Base-by-base conservation (phyloP, 306 rosid species). In the Mimosa pudica region DNA sequence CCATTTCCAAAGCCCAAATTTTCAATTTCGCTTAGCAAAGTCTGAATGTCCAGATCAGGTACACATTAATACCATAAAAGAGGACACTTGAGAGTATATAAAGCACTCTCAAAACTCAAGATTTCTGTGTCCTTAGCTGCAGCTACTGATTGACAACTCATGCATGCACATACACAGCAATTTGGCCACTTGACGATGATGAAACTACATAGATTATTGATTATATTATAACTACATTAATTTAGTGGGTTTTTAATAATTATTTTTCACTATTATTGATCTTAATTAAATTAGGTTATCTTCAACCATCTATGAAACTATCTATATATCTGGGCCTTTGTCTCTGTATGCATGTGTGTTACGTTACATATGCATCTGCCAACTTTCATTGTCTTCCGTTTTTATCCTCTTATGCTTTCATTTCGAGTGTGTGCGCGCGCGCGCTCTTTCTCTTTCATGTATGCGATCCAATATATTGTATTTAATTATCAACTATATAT, bases 171-270 rank as follows among this genome's bases (percentile, higher is more conserved):
- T 9, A 10, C 30, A 41, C 16, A 16, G 51, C 49, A 41, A 67
- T 67, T 67, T 67, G 72, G 47, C 47, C 51, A 67, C 51, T 42
- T 67, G 72, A 67, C 30, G 49, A 54, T n/a, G 10, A 42, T 55
- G 5, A 57, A 67, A 49, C n/a, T 38, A 36, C 32, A 42, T 1
- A 67, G 32, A 57, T 57, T 18, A 57, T 18, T 57, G 10, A 2
- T 57, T 1, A 14, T 51, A 3, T 10, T 52, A 6, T 60, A 42
- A 67, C 17, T 41, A 8, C 24, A 67, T 57, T 18, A n/a, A 42
- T 17, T 67, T 41, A 32, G 24, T 67, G 16, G 13, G 38, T 36
- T 18, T 3, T 54, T 14, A 44, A 44, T 45, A 2, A 45, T 44
- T 70, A 4, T n/a, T n/a, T 7, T 57, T 5, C 18, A 6, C 7